These are phyloP conservation scores for Colletotrichum acutatum DNA, from an alignment of 2,329 filamentous ascomycete species.

Conservation along the genomic window DNA sequence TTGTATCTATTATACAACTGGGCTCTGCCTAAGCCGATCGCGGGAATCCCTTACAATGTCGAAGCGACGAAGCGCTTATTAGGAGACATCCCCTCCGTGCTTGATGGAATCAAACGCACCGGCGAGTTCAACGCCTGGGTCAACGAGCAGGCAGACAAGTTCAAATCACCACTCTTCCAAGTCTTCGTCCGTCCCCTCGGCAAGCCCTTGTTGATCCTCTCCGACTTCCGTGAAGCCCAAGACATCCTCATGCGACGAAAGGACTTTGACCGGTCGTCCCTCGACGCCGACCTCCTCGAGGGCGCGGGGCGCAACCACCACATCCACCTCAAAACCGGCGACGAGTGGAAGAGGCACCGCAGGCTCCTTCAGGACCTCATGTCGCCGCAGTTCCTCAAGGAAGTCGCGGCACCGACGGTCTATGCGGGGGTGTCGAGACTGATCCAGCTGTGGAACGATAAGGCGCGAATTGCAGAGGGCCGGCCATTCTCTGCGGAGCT, in stretches of 20 bases:
- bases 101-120: constrained; percentile 45
- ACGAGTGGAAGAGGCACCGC: constrained; percentile 46
- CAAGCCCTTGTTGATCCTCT: constrained; percentile 55
- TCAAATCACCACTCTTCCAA: constrained; percentile 56
- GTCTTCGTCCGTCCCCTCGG: constrained; percentile 56
- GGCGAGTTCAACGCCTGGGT: constrained; percentile 31
- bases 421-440: constrained; percentile 44
- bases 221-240: constrained; percentile 47
- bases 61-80: constrained; percentile 47
- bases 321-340: constrained; percentile 43
- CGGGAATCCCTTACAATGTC: constrained; percentile 57
- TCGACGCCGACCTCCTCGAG: constrained; percentile 40
- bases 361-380: constrained; percentile 51
- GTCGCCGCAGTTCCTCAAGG: constrained; percentile 47
- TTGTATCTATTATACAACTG: constrained; percentile 18
- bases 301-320: constrained; percentile 48
- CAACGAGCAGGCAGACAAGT: constrained; percentile 37
- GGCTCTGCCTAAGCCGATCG: constrained; percentile 53
- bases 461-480: constrained; percentile 43
- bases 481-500: constrained; percentile 43
- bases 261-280: constrained; percentile 54
- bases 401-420: constrained; percentile 46
- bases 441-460: constrained; percentile 48
- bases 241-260: constrained; percentile 57
- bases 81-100: constrained; percentile 55